Base-by-base conservation (phyloP, 2,329 filamentous ascomycete genomes). In the Trichoderma sp. region DNA sequence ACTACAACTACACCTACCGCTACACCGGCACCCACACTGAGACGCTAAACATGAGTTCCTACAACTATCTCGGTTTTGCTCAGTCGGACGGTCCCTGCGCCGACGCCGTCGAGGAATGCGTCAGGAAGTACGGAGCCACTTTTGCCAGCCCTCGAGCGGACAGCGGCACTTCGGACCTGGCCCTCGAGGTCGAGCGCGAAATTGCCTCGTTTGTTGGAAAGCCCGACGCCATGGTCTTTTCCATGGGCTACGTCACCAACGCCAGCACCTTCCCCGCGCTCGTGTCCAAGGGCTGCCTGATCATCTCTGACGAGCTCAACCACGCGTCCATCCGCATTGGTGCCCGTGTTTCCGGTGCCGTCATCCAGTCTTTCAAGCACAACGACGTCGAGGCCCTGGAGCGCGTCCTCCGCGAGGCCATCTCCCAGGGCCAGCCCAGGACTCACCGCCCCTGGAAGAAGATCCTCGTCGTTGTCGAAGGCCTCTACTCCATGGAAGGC, bases 391-490 rank as follows among this genome's bases (percentile, higher is more conserved):
- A 78, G 30, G 89, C 96, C 71, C 83, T 99, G 19, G 95, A 99
- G 79, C 86, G 86, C 66, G 88, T 90, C 71, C 86, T 99, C 7
- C 90, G 95, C 48, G 93, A 98, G 75, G 90, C 89, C 69, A 98
- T 99, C 74, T 93, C 94, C 15, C 94, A 98, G 79, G 95, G 95
- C 51, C 95, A 99, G 76, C 95, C 95, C 61, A 90, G 95, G 70
- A 99, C 94, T n/a, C 95, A 99, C 78, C 90, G 95, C 34, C 95
- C 95, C 1, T 99, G 95, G 95, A 97, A 96, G 84, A 99, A 98
- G 87, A 98, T 99, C 67, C 78, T 99, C 59, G 91, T 99, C 51
- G 93, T 94, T 44, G 92, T 99, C 44, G 95, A 99, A 77, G 95
- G 95, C 71, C 85, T 99, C 21, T 99, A 99, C 83, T 98, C 94